Conservation (phyloP, 1,139 yeast genomes). For the Geotrichum klebahnii region DNA sequence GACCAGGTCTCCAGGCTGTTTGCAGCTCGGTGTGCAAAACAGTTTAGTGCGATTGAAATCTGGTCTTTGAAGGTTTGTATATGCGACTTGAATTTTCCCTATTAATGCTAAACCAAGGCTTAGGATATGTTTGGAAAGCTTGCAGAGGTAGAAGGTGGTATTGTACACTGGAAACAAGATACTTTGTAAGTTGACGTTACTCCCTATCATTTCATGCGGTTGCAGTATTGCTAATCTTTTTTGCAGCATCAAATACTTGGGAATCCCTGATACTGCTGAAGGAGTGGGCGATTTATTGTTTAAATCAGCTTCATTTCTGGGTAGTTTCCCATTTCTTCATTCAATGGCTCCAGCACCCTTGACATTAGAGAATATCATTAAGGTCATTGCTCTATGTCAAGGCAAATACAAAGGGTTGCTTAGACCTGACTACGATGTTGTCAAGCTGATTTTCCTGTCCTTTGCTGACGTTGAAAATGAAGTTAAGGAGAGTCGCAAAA, state of each 20-base stretch:
- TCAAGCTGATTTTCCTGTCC: constrained; percentile 43
- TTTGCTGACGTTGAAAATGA: constrained; percentile 34
- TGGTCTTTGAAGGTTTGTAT: constrained; percentile 36
- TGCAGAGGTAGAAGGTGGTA: constrained; percentile 34
- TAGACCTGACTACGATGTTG: constrained; percentile 37
- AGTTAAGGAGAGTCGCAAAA: constrained; percentile 5
- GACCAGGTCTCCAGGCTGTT: constrained; percentile 38
- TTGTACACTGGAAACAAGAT: constrained; percentile 34
- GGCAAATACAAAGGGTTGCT: constrained; percentile 40
- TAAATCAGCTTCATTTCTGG: constrained; percentile 39
- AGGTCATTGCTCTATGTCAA: constrained; percentile 42
- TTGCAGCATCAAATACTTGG: constrained; percentile 29
- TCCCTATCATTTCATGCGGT: background rate
- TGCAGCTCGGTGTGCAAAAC: constrained; percentile 39
- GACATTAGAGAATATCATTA: constrained; percentile 45
- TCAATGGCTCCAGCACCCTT: constrained; percentile 37
- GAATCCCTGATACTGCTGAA: constrained; percentile 32
- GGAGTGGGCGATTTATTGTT: constrained; percentile 37
- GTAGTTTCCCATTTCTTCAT: constrained; percentile 46
- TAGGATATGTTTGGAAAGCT: constrained; percentile 31
- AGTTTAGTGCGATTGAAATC: constrained; percentile 43
- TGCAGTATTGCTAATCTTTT: too few relatives aligned
- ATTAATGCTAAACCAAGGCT: background rate
- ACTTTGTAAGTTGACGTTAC: constrained; percentile 29
- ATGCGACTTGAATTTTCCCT: background rate